Conservation (phyloP, 495 filamentous ascomycete species). For the Xylaria telfairii region DNA sequence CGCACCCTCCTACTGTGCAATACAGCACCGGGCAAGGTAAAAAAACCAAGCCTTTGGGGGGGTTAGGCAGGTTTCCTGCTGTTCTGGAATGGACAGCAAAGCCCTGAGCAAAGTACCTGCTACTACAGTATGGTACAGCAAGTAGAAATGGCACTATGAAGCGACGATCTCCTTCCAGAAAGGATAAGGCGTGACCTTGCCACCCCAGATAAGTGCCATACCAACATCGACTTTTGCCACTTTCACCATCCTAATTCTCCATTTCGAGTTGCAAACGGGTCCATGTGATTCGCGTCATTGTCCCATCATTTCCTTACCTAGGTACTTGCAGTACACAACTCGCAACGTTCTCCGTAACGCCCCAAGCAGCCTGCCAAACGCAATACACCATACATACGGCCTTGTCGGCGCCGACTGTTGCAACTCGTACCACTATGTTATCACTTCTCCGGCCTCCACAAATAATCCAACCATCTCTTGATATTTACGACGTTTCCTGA, state of each 20-base stretch:
- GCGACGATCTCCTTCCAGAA: constrained; percentile 13
- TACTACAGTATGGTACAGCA: too few relatives aligned
- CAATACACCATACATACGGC: background rate
- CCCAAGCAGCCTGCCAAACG: background rate
- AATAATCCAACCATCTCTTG: background rate
- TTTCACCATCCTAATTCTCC: constrained; percentile 1
- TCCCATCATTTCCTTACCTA: constrained; percentile 16
- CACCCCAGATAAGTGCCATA: background rate
- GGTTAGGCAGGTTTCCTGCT: background rate
- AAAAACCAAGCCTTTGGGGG: constrained; percentile 10
- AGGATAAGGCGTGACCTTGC: constrained; percentile 12
- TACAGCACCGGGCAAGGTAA: too few relatives aligned
- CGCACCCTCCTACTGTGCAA: background rate
- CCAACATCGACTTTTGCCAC: constrained; percentile 13
- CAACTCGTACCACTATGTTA: background rate
- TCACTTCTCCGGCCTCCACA: background rate
- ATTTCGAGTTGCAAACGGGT: background rate
- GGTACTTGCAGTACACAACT: too few relatives aligned
- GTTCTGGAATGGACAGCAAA: background rate
- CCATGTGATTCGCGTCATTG: constrained; percentile 12
- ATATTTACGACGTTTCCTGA: background rate
- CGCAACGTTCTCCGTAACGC: background rate
- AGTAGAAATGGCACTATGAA: background rate
- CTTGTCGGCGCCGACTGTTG: background rate
- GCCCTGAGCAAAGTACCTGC: too few relatives aligned